These are phyloP conservation scores for Umbelopsis sp. DNA, from an alignment of 192 early-diverging fungal species.

Conservation along the genomic window DNA sequence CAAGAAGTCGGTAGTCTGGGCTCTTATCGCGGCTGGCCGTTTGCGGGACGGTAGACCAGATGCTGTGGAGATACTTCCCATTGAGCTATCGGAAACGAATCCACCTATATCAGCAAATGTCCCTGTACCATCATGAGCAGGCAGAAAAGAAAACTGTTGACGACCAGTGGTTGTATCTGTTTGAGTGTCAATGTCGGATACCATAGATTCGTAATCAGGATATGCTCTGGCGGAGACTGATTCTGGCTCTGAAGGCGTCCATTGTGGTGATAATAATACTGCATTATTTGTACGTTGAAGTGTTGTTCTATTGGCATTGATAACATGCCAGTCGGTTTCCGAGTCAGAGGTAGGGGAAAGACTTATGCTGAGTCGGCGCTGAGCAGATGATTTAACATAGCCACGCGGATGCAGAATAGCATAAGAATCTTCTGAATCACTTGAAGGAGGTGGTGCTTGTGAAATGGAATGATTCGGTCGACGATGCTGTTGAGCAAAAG, in stretches of 20 bases:
- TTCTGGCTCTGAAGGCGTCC: slow-evolving; percentile 29
- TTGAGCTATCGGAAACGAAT: not conserved
- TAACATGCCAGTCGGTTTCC: slow-evolving; percentile 38
- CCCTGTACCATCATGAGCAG: slow-evolving; percentile 42
- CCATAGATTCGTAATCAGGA: slow-evolving; percentile 30
- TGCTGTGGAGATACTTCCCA: not conserved
- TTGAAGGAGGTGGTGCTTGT: not conserved
- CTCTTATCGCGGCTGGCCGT: not conserved
- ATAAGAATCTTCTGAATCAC: slow-evolving; percentile 25
- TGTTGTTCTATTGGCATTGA: slow-evolving; percentile 7
- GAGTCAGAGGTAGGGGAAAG: slow-evolving; percentile 21
- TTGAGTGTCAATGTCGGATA: slow-evolving; percentile 26
- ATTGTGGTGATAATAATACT: slow-evolving; percentile 5
- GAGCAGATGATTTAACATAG: not conserved
- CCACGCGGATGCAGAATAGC: slow-evolving; percentile 5
- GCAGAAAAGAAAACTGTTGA: slow-evolving; percentile 23
- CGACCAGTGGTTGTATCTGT: not conserved
- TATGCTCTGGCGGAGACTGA: slow-evolving; percentile 31
- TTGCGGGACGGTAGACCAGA: not conserved
- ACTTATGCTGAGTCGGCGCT: not conserved
- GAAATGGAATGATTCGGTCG: slow-evolving; percentile 1
- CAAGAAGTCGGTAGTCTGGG: slow-evolving; percentile 8
- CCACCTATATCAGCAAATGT: slow-evolving; percentile 26
- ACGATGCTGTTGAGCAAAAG: slow-evolving; percentile 37
- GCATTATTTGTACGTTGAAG: not conserved